Evolutionary conservation across 1,139 yeast genomes (phyloP), one percentile per base, ranked within the genome.

Genomic region (Arxiozyma slooffiae): DNA sequence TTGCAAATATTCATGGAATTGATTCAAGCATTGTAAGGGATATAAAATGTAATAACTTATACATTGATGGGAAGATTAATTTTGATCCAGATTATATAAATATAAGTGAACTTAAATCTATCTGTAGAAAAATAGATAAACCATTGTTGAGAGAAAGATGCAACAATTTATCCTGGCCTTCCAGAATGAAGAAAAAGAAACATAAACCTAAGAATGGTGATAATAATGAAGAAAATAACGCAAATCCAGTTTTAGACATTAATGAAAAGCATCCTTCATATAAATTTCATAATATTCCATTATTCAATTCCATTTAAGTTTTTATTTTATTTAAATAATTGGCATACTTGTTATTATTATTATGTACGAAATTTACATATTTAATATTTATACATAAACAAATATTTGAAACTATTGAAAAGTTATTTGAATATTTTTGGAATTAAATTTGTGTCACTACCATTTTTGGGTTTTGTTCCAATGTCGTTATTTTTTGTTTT

Each of bases 151-250:
- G 51, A 23, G 60, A 55, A 39, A 57, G 57, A 30, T 57, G 60
- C 46, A 53, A 49, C 22, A 43, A 55, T 16, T 37, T 61, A 23
- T 44, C 46, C 6, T 64, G 68, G 68, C 68, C 68, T 3, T 44
- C 47, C 1, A 60, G 56, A 41, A 50, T 46, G 11, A 51, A 49
- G 26, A 53, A 50, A 44, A 55, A 55, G 45, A 49, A 49, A 23
- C 42, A 38, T 3, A 45, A 24, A 26, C 26, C 34, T 17, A 36
- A 38, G 23, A 30, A 18, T 18, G 9, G 24, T 3, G 21, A 30
- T 11, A 14, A 45, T 9, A 36, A n/a, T 14, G 18, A 37, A n/a
- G 41, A 40, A 7, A 18, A 38, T 14, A 34, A 40, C 7, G 7
- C 45, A 17, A 20, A 30, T 21, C n/a, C 20, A 9, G 17, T 30